Evolutionary conservation across 1,284 basidiomycete species (phyloP), one percentile per base, ranked within the genome.

Genomic region (Leccinum fuscescens): DNA sequence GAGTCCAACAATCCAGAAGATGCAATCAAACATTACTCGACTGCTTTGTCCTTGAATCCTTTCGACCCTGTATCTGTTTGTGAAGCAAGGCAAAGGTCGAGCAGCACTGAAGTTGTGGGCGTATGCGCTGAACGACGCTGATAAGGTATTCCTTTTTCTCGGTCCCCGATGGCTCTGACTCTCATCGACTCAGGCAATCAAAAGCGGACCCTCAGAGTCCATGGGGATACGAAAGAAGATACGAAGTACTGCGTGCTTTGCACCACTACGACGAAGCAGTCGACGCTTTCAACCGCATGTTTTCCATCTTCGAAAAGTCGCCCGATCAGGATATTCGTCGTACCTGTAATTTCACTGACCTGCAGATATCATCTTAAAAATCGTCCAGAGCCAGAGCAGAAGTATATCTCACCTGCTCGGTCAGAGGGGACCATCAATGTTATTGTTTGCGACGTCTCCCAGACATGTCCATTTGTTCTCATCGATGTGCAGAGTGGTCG

Each of bases 71-170:
- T 22, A 46, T n/a, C 58, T 65, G 7, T 39, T 69, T 9, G 37
- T 55, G 2, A 63, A 67, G n/a, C 57, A 59, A 22, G 63, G 63
- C 57, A 63, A 54, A 8, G 60, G 48, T 2, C n/a, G 9, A 39
- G 55, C 17, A 17, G 20, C 8, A 3, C 1, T 50, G 9, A 49
- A 12, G 4, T 51, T 9, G 11, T 62, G 60, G 60, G 15, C 20
- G 3, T 54, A 51, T 8, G 60, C 60, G 1, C 24, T 61, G 15
- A 29, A 31, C n/a, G 60, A 61, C 3, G 60, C 60, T 15, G 39
- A 61, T 37, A 14, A 62, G 1, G 53, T 62, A 27, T 29, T 33
- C 33, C 44, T 1, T n/a, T 11, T 24, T 33, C 22, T 22, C 14
- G 15, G 8, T 14, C 1, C 7, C 15, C 1, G 14, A 20, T 11